A percentile compares a stretch with the other conserved stretches of the same genome.
These are phyloP conservation scores for Apiotrichum montevideense DNA, from an alignment of 1,284 basidiomycete genomes.

Conservation along the genomic window DNA sequence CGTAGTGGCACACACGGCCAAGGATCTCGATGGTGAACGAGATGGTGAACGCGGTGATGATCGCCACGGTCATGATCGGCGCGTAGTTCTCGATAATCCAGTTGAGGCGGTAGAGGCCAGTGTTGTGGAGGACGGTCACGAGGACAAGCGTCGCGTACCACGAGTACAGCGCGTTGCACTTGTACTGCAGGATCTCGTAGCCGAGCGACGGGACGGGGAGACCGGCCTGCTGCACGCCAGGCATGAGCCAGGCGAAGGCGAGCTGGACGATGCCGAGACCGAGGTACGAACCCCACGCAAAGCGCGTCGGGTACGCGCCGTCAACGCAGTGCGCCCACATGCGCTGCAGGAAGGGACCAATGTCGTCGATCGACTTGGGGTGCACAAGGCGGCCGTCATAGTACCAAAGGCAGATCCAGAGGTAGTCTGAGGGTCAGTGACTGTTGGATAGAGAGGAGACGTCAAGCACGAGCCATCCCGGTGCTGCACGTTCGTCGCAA, in stretches of 20 bases:
- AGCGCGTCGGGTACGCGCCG: slow-evolving; percentile 85
- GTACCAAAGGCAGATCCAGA: slow-evolving; percentile 96
- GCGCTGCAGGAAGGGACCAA: slow-evolving; percentile 68
- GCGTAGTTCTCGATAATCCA: slow-evolving; percentile 97
- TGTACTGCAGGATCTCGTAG: slow-evolving; percentile 90
- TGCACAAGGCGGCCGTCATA: slow-evolving; percentile 82
- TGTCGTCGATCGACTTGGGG: slow-evolving; percentile 65
- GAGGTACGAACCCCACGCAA: slow-evolving; percentile 82
- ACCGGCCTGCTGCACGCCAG: slow-evolving; percentile 75
- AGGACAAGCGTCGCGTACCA: slow-evolving; percentile 81
- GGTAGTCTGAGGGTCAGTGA: slow-evolving; percentile 67
- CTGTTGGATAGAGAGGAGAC: too few species aligned
- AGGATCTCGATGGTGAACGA: slow-evolving; percentile 74
- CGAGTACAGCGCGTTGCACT: slow-evolving; percentile 88
- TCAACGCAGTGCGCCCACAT: slow-evolving; percentile 80
- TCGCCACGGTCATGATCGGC: slow-evolving; percentile 89
- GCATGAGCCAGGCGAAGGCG: slow-evolving; percentile 80
- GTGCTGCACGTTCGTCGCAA: too few species aligned
- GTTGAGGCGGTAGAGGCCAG: slow-evolving; percentile 80
- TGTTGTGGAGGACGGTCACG: slow-evolving; percentile 69
- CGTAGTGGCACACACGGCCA: slow-evolving; percentile 56
- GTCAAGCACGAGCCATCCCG: too few species aligned
- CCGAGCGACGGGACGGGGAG: slow-evolving; percentile 85
- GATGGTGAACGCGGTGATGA: slow-evolving; percentile 81
- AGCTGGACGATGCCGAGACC: slow-evolving; percentile 87